Conservation (phyloP, 768 basidiomycete genomes). For the Tylopilus subfusipes region DNA sequence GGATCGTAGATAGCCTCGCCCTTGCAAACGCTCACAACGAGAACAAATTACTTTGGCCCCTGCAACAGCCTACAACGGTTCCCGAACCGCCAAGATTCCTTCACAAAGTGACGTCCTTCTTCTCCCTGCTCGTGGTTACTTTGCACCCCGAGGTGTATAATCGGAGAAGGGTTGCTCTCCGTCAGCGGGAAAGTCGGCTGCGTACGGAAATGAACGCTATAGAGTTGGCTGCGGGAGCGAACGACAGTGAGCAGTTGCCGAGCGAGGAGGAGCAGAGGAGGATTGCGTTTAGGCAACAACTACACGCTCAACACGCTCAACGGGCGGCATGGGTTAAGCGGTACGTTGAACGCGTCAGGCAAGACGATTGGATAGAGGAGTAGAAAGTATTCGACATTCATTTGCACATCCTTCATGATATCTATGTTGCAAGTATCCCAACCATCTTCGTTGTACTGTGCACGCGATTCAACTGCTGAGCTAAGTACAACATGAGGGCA, state of each 20-base stretch:
- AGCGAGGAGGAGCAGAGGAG: constrained; percentile 32
- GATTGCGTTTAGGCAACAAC: constrained; percentile 35
- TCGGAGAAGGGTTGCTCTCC: constrained; percentile 54
- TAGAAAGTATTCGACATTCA: constrained; percentile 19
- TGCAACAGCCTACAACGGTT: constrained; percentile 13
- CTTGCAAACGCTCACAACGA: constrained; percentile 56
- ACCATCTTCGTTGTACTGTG: not conserved
- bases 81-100: constrained; percentile 43
- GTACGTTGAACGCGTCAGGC: constrained; percentile 63
- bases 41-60: constrained; percentile 45
- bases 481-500: not conserved
- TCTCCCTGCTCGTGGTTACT: constrained; percentile 54
- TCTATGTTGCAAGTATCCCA: not conserved
- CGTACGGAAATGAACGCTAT: constrained; percentile 58
- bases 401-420: not conserved
- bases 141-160: constrained; percentile 76
- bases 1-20: constrained; percentile 49
- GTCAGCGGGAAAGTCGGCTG: constrained; percentile 60
- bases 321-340: constrained; percentile 59
- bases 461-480: not conserved
- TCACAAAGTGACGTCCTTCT: constrained; percentile 52
- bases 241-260: constrained; percentile 31
- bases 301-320: constrained; percentile 47
- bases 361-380: constrained; percentile 69
- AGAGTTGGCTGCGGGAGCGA: constrained; percentile 23